phyloP scores from a whole-genome alignment of 768 basidiomycete species.

The Sporobolomyces roseus region DNA sequence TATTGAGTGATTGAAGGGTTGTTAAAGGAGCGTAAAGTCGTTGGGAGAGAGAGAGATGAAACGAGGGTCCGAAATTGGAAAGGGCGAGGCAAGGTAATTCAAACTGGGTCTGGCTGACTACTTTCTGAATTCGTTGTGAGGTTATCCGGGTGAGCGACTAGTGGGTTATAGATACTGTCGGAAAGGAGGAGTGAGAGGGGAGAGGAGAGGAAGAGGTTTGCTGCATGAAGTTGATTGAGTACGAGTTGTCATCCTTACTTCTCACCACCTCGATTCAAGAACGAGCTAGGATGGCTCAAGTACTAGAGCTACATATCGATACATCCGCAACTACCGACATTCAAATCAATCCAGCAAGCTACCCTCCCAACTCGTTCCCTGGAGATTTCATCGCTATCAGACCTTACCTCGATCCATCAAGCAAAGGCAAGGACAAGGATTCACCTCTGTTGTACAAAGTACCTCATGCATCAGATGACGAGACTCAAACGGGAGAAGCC shows the following conservation, averaged over 20 bases:
- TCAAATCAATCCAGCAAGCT: slow-evolving; percentile 5
- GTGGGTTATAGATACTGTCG: too few relatives aligned
- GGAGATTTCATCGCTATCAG: slow-evolving; percentile 38
- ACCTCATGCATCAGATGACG: not conserved
- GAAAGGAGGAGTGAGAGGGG: not conserved
- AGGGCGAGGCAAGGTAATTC: too few relatives aligned
- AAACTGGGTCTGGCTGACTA: too few relatives aligned
- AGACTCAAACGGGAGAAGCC: not conserved
- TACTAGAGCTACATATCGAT: slow-evolving; percentile 31
- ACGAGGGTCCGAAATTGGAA: too few relatives aligned
- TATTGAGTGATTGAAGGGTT: not conserved
- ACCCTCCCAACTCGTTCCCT: slow-evolving; percentile 4
- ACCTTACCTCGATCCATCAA: not conserved
- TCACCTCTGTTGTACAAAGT: slow-evolving; percentile 32
- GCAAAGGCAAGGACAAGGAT: slow-evolving; percentile 32
- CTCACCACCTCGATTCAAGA: too few relatives aligned
- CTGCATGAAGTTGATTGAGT: not conserved
- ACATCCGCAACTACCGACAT: slow-evolving; percentile 16
- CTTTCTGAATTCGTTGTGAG: too few relatives aligned
- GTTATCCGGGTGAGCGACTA: too few relatives aligned
- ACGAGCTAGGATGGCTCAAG: not conserved
- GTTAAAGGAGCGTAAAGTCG: not conserved
- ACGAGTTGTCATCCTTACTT: too few relatives aligned
- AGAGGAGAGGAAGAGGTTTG: not conserved
- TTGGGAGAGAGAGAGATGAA: not conserved